These are phyloP conservation scores for Fusarium sp. DNA, from an alignment of 2,329 filamentous ascomycete genomes.

Conservation along the genomic window DNA sequence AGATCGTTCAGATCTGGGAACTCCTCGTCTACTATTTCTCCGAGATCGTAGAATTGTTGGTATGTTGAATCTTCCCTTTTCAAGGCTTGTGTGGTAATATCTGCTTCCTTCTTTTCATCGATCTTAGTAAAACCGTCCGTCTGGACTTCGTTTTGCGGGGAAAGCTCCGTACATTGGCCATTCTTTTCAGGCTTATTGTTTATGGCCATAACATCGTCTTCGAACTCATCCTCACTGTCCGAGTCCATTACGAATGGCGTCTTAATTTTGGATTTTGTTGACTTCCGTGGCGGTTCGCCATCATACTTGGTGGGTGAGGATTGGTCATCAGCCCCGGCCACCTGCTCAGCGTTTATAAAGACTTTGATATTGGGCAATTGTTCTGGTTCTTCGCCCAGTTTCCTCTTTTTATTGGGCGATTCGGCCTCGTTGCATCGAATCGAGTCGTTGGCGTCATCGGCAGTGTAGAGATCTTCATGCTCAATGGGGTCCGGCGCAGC, in stretches of 20 bases:
- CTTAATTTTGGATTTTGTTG: constrained; percentile 40
- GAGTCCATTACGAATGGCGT: constrained; percentile 77
- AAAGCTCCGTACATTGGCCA: constrained; percentile 37
- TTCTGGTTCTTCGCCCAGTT: constrained; percentile 39
- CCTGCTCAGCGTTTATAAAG: constrained; percentile 8
- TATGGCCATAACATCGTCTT: constrained; percentile 10
- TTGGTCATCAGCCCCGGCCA: constrained; percentile 33
- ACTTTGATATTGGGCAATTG: neutral
- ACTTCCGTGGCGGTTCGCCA: constrained; percentile 20
- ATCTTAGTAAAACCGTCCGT: constrained; percentile 38
- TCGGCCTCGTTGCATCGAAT: constrained; percentile 49
- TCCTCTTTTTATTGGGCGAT: constrained; percentile 44
- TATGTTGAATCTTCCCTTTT: constrained; percentile 46
- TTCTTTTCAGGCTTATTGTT: constrained; percentile 6
- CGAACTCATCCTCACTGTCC: constrained; percentile 57
- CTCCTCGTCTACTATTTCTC: constrained; percentile 58
- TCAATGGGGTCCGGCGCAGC: constrained; percentile 28
- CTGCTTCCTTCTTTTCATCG: constrained; percentile 24
- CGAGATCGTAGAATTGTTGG: constrained; percentile 49
- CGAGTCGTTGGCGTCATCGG: constrained; percentile 43
- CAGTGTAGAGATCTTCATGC: constrained; percentile 42
- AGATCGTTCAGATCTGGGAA: constrained; percentile 62
- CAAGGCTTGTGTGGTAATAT: constrained; percentile 26
- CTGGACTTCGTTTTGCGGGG: constrained; percentile 30
- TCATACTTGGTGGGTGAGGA: constrained; percentile 47